These are phyloP conservation scores for Trametes versicolor DNA, from an alignment of 1,284 basidiomycete genomes.

Conservation along the genomic window DNA sequence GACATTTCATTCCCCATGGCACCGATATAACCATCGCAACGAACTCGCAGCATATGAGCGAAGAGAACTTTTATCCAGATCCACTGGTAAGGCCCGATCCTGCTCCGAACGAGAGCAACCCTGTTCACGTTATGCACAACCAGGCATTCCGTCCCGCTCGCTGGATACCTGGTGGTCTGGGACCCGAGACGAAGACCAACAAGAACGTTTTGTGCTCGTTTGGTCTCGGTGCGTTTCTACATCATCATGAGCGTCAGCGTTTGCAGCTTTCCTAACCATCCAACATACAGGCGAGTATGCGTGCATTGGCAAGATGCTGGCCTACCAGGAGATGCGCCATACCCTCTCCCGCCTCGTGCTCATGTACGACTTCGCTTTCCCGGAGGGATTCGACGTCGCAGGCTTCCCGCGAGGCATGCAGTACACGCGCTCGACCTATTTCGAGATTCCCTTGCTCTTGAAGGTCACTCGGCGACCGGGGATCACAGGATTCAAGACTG, in stretches of 20 bases:
- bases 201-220: conserved; percentile 34
- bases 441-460: neutral
- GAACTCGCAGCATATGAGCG: conserved; percentile 36
- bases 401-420: neutral
- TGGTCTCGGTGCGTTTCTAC: conserved; percentile 30
- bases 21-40: conserved; percentile 40
- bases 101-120: neutral
- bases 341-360: conserved; percentile 4
- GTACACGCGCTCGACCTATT: conserved; percentile 2
- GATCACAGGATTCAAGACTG: neutral
- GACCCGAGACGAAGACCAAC: conserved; percentile 26
- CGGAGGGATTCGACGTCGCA: conserved; percentile 1
- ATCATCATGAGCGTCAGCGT: neutral
- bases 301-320: conserved; percentile 16
- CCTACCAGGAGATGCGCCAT: conserved; percentile 8
- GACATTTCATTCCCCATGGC: conserved; percentile 38
- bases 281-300: conserved; percentile 7
- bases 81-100: conserved; percentile 19
- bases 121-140: neutral
- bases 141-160: conserved; percentile 39
- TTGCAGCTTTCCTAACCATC: neutral
- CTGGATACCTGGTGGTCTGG: conserved; percentile 35
- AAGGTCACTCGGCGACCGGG: neutral
- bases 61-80: conserved; percentile 41
- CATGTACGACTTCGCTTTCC: conserved; percentile 6